A percentile compares a stretch with the other conserved stretches of the same genome.
phyloP scores from a whole-genome alignment of 805 yeast genomes.

The Sungouiella blattae region DNA sequence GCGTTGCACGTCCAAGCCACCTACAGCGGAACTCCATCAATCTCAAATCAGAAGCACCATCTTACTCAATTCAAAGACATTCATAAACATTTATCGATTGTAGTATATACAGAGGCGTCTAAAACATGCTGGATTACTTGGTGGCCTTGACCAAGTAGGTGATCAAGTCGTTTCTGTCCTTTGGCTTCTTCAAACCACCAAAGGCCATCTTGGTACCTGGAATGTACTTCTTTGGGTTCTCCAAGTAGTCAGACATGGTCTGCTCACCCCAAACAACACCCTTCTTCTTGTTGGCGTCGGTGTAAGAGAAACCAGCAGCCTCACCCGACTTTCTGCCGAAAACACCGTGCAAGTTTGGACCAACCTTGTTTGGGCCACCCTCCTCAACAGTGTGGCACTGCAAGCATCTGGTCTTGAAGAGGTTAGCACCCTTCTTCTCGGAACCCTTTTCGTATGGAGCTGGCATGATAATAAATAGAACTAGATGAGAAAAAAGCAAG shows the following conservation, averaged over 20 bases:
- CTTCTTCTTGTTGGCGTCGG: constrained; percentile 97
- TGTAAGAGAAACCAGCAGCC: constrained; percentile 91
- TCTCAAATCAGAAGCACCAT: too few species aligned
- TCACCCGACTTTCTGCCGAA: constrained; percentile 89
- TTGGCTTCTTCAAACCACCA: constrained; percentile 98
- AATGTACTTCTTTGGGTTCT: constrained; percentile 99
- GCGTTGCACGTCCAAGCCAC: too few species aligned
- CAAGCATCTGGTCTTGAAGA: constrained; percentile 97
- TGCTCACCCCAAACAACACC: constrained; percentile 86
- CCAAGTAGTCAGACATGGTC: constrained; percentile 90
- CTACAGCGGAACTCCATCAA: too few species aligned
- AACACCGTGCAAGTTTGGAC: constrained; percentile 96
- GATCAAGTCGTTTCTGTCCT: constrained; percentile 96
- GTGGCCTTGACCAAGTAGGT: constrained; percentile 66
- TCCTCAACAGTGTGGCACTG: constrained; percentile 97
- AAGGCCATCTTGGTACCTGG: constrained; percentile 99
- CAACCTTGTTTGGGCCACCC: constrained; percentile 98
- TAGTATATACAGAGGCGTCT: constrained; percentile 12
- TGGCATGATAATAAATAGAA: constrained; percentile 34
- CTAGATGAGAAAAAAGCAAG: constrained; percentile 1
- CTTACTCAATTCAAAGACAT: not conserved
- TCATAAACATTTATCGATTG: not conserved
- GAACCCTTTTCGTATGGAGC: constrained; percentile 43
- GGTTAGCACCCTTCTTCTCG: constrained; percentile 86
- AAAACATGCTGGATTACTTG: constrained; percentile 23